Base-by-base conservation (phyloP, 768 basidiomycete species). In the Pisolithus sp. region DNA sequence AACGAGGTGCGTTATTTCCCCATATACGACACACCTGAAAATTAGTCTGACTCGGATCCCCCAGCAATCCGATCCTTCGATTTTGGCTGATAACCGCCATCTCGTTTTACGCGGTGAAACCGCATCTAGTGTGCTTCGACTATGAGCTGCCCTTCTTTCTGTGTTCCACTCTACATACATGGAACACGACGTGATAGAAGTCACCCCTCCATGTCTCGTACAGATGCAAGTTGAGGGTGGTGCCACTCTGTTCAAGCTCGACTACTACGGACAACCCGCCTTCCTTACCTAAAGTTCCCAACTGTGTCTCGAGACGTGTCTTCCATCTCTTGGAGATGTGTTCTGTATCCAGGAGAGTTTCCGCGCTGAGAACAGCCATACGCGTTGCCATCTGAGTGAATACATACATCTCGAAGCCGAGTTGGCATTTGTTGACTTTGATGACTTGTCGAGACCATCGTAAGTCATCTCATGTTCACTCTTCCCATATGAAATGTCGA, bases 211-310 rank as follows among this genome's bases (percentile, higher is more conserved):
- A 0, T 96, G 93, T 69, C 80, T 98, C 59, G 96, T 98, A 41
- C 94, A 98, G 68, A 98, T 95, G 0, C 93, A 94, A 60, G 96
- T 98, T 49, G 95, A 98, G 68, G 96, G 95, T 55, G 95, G 95
- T 13, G 86, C 93, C 13, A 97, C 93, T 5, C 77, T 98, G 20
- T 98, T 98, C 81, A 89, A 87, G 66, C 76, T 99, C 53, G 85
- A 97, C 62, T 98, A 98, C 68, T 99, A 98, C 62, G 93, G 93
- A 20, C 84, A 94, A 62, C 78, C 84, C 17, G 93, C 95, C 1
- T 99, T 89, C 76, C 80, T 98, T 53, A 97, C 96, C 7, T 96
- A 98, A 71, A 91, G 88, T 62, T 93, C 91, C 36, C 96, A 99
- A 71, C 76, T 99, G 38, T 98, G 98, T 71, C 80, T 99, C 55